Evolutionary conservation across 2,329 filamentous ascomycete genomes (phyloP).

Genomic region (Aspergillus neotritici): DNA sequence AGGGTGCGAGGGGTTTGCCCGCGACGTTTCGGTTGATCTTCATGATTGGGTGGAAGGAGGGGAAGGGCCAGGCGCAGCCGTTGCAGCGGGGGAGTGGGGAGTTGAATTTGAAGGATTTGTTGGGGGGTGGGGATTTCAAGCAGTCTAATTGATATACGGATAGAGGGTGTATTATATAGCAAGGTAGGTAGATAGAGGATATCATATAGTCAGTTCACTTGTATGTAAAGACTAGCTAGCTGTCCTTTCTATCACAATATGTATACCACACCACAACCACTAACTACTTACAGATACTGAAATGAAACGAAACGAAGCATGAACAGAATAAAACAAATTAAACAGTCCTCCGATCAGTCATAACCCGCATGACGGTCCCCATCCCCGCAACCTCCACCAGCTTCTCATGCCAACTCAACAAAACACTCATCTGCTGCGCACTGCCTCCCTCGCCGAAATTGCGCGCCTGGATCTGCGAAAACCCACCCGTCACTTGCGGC

Average conservation of each 20-base stretch:
- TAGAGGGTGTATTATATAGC: too few species aligned
- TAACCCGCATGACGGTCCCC: conserved; percentile 87
- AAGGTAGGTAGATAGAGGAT: too few species aligned
- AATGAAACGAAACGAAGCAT: neutral
- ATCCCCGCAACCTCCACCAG: conserved; percentile 87
- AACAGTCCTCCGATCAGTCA: conserved; percentile 93
- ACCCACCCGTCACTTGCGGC: conserved; percentile 71
- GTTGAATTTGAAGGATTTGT: conserved; percentile 79
- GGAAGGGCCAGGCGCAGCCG: conserved; percentile 70
- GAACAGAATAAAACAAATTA: conserved; percentile 32
- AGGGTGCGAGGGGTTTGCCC: conserved; percentile 60
- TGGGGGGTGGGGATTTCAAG: conserved; percentile 45
- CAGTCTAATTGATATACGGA: neutral
- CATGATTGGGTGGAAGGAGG: conserved; percentile 98
- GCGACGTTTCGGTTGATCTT: conserved; percentile 94
- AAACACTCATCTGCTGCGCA: conserved; percentile 87
- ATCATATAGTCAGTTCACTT: too few species aligned
- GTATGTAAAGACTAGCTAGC: conserved; percentile 11
- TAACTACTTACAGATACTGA: conserved; percentile 1
- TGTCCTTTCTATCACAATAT: conserved; percentile 15
- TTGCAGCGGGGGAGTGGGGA: conserved; percentile 78
- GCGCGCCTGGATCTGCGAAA: conserved; percentile 68
- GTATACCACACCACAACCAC: conserved; percentile 11
- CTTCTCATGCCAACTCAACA: conserved; percentile 99
- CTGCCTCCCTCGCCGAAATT: conserved; percentile 61